Base-by-base conservation (phyloP, 192 early-diverging fungal species). In the Backusella macrospora region DNA sequence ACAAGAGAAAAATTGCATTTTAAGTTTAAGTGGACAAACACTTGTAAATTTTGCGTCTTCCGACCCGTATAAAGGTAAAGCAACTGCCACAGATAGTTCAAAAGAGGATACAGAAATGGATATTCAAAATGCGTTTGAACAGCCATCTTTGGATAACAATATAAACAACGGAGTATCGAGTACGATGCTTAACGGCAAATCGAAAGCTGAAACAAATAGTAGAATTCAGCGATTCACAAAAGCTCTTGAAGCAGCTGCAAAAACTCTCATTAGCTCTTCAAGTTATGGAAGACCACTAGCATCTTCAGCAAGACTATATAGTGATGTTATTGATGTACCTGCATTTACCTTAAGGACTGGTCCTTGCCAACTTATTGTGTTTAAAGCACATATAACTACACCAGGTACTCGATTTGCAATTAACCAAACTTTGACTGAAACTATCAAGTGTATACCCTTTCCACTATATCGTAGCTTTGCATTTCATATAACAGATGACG, bases 361-460 rank as follows among this genome's bases (percentile, higher is more conserved):
- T 26, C 63, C 79, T 71, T 77, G 72, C 44, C 70, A 73, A 52
- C 48, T 81, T 14, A 69, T 81, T 40, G 37, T 81, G 9, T 81
- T 77, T 63, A 75, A 62, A 49, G 49, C 66, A 40, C 65, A 68
- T 44, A 65, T 81, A 18, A 68, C 48, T 21, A 64, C 75, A 15
- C 67, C 75, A 8, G 79, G 74, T n/a, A 76, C 71, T 40, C 18
- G 37, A 29, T 65, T 72, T 5, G 67, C 75, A 10, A 81, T 81
- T 38, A 73, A 81, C 18, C 40, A 73, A 3, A 47, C 75, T n/a
- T 13, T 64, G 12, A 46, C 71, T 5, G 63, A 76, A 62, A 34
- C 45, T 15, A 62, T 76, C 12, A 68, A 71, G 71, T 81, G 75
- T 47, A 8, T 76, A 7, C 75, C 79, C 10, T 81, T 70, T 34